Evolutionary conservation across 495 filamentous ascomycete genomes (phyloP).

Genomic region (Diplogelasinospora grovesii): DNA sequence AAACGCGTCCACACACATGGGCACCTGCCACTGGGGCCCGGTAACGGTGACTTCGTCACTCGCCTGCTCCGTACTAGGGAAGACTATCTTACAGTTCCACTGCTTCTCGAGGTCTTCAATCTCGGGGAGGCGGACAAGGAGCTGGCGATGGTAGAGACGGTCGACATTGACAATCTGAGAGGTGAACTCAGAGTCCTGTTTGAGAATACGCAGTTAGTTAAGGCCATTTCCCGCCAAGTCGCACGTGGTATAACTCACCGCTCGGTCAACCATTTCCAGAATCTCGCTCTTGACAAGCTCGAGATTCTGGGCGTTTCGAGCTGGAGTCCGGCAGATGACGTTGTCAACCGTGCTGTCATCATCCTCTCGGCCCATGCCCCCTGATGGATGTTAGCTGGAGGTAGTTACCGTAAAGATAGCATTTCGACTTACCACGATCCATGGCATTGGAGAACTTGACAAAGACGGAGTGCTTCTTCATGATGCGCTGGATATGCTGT

Average conservation of each 20-base stretch:
- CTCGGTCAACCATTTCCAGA: constrained; percentile 98
- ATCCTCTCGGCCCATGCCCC: constrained; percentile 86
- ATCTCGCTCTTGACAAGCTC: constrained; percentile 98
- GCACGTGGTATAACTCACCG: too few species aligned
- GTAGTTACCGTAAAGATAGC: not conserved
- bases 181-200: constrained; percentile 87
- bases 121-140: constrained; percentile 76
- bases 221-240: not conserved
- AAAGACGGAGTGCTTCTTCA: constrained; percentile 99
- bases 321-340: constrained; percentile 95
- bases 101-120: constrained; percentile 95
- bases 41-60: constrained; percentile 94
- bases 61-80: constrained; percentile 93
- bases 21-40: constrained; percentile 94
- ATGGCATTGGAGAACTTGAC: constrained; percentile 99
- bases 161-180: constrained; percentile 88
- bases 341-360: constrained; percentile 99
- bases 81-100: constrained; percentile 97
- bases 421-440: constrained; percentile 58
- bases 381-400: constrained; percentile 29
- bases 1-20: constrained; percentile 89
- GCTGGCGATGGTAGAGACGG: constrained; percentile 88
- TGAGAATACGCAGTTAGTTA: constrained; percentile 2
- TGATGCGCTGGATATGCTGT: constrained; percentile 98
- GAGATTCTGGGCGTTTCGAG: constrained; percentile 91